Evolutionary conservation across 2,329 filamentous ascomycete genomes (phyloP).

Genomic region (Colletotrichum coccodes): DNA sequence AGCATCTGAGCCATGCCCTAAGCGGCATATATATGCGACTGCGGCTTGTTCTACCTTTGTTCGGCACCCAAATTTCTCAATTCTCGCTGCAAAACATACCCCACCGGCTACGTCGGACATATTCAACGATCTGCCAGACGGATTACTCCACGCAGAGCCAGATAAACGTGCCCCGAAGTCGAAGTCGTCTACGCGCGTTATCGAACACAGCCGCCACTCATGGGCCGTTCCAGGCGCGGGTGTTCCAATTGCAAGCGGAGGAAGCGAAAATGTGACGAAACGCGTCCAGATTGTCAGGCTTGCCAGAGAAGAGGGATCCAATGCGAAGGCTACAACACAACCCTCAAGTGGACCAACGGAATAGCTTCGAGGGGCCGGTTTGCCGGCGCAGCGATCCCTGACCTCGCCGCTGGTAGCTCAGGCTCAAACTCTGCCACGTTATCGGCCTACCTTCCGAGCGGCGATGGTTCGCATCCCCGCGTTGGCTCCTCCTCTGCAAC

Average conservation of each 20-base stretch:
- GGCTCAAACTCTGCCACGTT: not conserved
- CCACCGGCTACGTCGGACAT: not conserved
- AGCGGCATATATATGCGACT: conserved; percentile 29
- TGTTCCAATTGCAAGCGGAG: conserved; percentile 33
- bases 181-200: too few relatives aligned
- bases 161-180: not conserved
- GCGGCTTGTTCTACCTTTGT: conserved; percentile 11
- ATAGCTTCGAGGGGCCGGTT: conserved; percentile 29
- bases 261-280: conserved; percentile 35
- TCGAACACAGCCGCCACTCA: not conserved
- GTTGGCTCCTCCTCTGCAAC: not conserved
- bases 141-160: not conserved
- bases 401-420: not conserved
- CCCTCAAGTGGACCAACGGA: conserved; percentile 33
- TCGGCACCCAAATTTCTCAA: not conserved
- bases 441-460: not conserved
- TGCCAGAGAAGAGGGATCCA: conserved; percentile 26
- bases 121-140: not conserved
- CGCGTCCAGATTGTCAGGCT: conserved; percentile 30
- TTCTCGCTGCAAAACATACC: not conserved
- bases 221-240: conserved; percentile 32
- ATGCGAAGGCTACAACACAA: conserved; percentile 32
- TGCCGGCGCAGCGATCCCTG: conserved; percentile 26
- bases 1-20: conserved; percentile 14
- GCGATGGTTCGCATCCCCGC: not conserved